phyloP scores from a whole-genome alignment of 139 green algal genomes.

The Ulvella scutata region DNA sequence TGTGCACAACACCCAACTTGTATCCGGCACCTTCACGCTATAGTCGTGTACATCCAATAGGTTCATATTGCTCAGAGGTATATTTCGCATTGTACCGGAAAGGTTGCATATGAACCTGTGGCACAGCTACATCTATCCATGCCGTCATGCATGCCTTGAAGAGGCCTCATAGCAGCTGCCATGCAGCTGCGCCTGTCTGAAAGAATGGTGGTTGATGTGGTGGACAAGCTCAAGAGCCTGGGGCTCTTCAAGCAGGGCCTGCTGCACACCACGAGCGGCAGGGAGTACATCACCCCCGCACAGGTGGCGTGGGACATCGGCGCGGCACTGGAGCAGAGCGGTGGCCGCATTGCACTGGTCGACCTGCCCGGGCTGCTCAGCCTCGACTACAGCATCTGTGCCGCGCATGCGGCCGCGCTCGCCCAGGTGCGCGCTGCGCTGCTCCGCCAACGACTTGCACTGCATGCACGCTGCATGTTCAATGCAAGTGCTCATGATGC shows the following conservation, averaged over 20 bases:
- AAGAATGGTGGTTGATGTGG: slow-evolving; percentile 76
- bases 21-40: no score
- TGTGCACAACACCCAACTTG: no score
- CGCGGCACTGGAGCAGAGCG: slow-evolving; percentile 20
- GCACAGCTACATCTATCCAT: no score
- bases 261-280: slow-evolving; percentile 69
- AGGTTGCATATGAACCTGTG: no score
- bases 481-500: neutral
- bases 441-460: no score
- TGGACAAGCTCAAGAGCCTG: slow-evolving; percentile 65
- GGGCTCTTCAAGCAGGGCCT: slow-evolving; percentile 58
- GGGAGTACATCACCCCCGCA: slow-evolving; percentile 67
- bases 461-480: no score
- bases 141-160: no score
- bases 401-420: slow-evolving; percentile 18
- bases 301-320: slow-evolving; percentile 38
- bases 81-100: no score
- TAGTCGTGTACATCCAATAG: no score
- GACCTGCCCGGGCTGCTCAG: slow-evolving; percentile 63
- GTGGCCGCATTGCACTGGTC: slow-evolving; percentile 56
- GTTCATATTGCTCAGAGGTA: no score
- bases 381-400: slow-evolving; percentile 63
- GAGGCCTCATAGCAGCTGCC: no score
- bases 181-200: slow-evolving; percentile 50
- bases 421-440: neutral